phyloP scores from a whole-genome alignment of 768 basidiomycete genomes.

The Tephrocybe sp. region DNA sequence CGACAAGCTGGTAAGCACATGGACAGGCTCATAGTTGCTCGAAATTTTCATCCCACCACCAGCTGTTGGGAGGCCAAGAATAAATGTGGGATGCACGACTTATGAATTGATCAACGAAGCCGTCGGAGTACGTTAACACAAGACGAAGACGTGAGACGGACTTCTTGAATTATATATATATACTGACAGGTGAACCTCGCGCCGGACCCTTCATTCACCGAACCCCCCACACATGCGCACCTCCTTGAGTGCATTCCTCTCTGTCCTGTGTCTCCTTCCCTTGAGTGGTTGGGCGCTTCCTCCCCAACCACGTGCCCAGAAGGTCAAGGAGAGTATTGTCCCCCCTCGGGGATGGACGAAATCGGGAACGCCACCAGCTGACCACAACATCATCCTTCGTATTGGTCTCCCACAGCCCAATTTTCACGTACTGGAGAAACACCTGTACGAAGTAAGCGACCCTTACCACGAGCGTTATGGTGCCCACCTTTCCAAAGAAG shows the following conservation, averaged over 20 bases:
- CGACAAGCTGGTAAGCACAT: too few species aligned
- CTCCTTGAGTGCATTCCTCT: constrained; percentile 11
- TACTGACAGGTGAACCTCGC: too few species aligned
- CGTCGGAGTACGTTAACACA: not conserved
- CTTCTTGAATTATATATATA: constrained; percentile 6
- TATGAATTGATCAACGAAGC: not conserved
- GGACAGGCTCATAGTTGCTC: not conserved
- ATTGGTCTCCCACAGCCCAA: constrained; percentile 57
- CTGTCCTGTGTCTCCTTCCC: constrained; percentile 8
- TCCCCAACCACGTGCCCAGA: constrained; percentile 7
- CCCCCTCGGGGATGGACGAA: constrained; percentile 49
- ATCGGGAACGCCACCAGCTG: constrained; percentile 38
- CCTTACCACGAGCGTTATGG: constrained; percentile 57
- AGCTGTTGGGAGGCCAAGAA: not conserved
- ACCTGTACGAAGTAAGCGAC: constrained; percentile 59
- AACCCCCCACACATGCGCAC: constrained; percentile 11
- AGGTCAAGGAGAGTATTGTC: constrained; percentile 21
- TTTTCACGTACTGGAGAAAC: constrained; percentile 48
- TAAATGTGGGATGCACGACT: too few species aligned
- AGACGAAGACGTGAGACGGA: not conserved
- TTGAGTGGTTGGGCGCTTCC: constrained; percentile 10
- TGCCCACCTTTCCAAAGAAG: constrained; percentile 58
- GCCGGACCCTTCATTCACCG: not conserved
- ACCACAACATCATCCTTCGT: constrained; percentile 52
- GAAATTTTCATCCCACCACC: too few species aligned